Evolutionary conservation across 495 filamentous ascomycete genomes (phyloP), one percentile per base, ranked within the genome.

Genomic region (Hypomontagnella submonticulosa): DNA sequence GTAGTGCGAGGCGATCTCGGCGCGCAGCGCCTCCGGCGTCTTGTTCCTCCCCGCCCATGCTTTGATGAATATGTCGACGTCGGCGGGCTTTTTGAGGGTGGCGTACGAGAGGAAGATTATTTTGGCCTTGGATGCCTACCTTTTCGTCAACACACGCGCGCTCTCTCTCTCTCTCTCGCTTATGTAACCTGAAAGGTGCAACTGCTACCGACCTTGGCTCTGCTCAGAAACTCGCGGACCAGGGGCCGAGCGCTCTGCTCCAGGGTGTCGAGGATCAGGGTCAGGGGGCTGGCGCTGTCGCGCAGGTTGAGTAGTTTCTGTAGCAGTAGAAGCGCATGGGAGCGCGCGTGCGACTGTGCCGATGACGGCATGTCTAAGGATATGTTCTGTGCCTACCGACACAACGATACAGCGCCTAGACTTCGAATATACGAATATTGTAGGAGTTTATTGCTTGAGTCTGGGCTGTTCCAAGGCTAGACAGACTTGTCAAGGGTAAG

Each of bases 281-380:
- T 97, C 46, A 98, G 87, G 1, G 93, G 94, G 27, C 92, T 96
- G 1, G 88, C 88, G 16, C 84, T 88, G 71, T 96, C 92, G 32
- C 91, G 81, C 11, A 90, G 77, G 65, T 85, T 88, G 50, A 98
- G 81, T 2, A 97, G 79, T 61, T 93, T 94, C 53, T 92, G 91
- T 37, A 97, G 87, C 1, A 97, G 79, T 4, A 97, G 87, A 43
- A 97, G 75, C 77, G 92, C 94, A 77, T 97, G 94, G 19, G 91
- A 90, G 44, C 92, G 85, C 5, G 90, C 84, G 69, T 95, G 90
- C 19, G 86, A 84, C 40, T 89, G 74, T 13, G 79, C 72, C 3
- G 82, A 78, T 3, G 82, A 80, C 27, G 83, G 74, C 83, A 85
- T 85, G 0, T 33, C 27, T 51, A 11, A 19, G 49, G 0, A 10